phyloP scores from a whole-genome alignment of 2,329 filamentous ascomycete species.

The Nigrospora oryzae region DNA sequence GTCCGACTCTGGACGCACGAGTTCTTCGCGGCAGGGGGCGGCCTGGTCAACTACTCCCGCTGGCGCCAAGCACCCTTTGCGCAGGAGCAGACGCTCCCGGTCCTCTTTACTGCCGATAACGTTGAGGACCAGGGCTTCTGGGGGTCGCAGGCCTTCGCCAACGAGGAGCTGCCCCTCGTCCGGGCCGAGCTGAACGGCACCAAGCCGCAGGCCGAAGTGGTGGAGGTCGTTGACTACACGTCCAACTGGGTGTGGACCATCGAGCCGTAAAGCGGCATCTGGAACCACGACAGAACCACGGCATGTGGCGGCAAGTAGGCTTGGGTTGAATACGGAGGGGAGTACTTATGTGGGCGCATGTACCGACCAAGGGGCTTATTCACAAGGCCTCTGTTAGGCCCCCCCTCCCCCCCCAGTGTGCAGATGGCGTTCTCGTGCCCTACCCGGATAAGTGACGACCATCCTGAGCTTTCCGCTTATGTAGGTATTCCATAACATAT shows the following conservation, averaged over 20 bases:
- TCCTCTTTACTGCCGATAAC: slow-evolving; percentile 10
- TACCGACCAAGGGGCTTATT: no score
- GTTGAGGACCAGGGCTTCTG: slow-evolving; percentile 9
- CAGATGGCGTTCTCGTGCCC: no score
- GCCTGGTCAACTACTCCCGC: slow-evolving; percentile 13
- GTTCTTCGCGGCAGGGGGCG: slow-evolving; percentile 10
- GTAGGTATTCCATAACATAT: no score
- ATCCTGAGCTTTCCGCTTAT: no score
- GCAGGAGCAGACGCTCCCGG: slow-evolving; percentile 13
- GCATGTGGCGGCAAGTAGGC: no score
- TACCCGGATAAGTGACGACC: no score
- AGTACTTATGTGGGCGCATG: no score
- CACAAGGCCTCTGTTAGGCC: no score
- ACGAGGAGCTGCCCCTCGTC: slow-evolving; percentile 9
- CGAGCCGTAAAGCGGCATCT: slow-evolving; percentile 13
- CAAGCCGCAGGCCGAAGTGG: slow-evolving; percentile 9
- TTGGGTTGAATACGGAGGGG: no score
- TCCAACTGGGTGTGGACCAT: slow-evolving; percentile 12
- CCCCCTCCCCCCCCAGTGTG: no score
- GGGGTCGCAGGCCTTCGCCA: slow-evolving; percentile 7
- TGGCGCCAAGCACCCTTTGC: slow-evolving; percentile 14
- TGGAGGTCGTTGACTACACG: slow-evolving; percentile 12
- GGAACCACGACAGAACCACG: slow-evolving; percentile 4
- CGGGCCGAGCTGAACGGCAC: slow-evolving; percentile 1
- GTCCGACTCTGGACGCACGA: slow-evolving; percentile 14